Percentiles rank a stretch among this genome's conserved stretches.
phyloP scores from a whole-genome alignment of 768 basidiomycete genomes.

The Suillus subluteus region DNA sequence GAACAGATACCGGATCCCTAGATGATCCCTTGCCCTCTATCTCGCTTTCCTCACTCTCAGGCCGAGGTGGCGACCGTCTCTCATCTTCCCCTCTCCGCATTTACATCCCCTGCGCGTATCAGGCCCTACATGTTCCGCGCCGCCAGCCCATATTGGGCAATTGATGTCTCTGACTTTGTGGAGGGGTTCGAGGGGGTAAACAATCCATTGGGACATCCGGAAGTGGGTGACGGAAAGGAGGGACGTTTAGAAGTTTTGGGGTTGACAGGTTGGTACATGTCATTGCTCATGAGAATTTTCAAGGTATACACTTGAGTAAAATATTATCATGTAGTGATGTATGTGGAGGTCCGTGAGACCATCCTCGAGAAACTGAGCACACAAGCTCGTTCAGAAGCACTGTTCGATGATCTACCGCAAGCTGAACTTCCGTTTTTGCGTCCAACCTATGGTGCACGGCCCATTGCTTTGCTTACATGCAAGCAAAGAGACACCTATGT shows the following conservation, averaged over 20 bases:
- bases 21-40: not conserved
- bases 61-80: not conserved
- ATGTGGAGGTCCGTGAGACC: not conserved
- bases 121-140: not conserved
- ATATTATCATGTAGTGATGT: not conserved
- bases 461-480: not conserved
- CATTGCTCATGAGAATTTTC: slow-evolving; percentile 59
- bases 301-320: slow-evolving; percentile 39
- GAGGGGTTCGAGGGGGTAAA: not conserved
- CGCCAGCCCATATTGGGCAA: not conserved
- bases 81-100: slow-evolving; percentile 1
- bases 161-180: not conserved
- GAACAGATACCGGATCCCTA: not conserved
- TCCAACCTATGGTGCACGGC: not conserved
- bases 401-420: not conserved
- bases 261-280: slow-evolving; percentile 82
- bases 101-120: not conserved
- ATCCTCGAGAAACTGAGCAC: not conserved
- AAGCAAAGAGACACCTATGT: not conserved
- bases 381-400: not conserved
- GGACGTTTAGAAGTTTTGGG: slow-evolving; percentile 78
- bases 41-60: not conserved
- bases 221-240: not conserved
- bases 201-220: not conserved
- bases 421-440: not conserved